phyloP scores from a whole-genome alignment of 2,329 filamentous ascomycete genomes.

The Colletotrichum neosansevieriae region DNA sequence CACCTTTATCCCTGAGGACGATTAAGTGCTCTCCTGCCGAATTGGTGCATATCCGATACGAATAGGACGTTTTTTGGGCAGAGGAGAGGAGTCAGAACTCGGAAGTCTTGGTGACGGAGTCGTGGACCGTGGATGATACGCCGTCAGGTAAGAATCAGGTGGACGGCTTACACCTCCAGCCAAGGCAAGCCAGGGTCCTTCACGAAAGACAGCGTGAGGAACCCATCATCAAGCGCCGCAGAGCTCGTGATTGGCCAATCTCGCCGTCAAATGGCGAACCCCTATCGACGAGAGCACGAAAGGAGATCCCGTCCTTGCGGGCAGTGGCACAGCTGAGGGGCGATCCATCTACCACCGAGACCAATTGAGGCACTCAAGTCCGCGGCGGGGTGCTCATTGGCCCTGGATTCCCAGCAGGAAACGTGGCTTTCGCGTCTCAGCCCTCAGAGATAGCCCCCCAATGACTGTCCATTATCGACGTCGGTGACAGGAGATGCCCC shows the following conservation, averaged over 20 bases:
- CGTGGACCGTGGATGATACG: constrained; percentile 5
- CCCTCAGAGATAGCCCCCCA: not conserved
- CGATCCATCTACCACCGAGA: too few species aligned
- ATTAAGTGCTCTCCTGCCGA: not conserved
- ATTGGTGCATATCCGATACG: not conserved
- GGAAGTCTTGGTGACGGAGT: constrained; percentile 16
- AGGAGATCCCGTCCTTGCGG: constrained; percentile 6
- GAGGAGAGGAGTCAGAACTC: not conserved
- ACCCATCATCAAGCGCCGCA: not conserved
- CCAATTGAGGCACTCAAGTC: constrained; percentile 20
- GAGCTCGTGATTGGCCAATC: not conserved
- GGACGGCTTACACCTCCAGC: not conserved
- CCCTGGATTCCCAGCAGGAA: not conserved
- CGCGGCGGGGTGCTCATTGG: constrained; percentile 1
- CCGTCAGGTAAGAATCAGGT: constrained; percentile 36
- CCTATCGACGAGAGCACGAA: not conserved
- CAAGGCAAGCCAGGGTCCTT: not conserved
- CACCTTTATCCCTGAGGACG: not conserved
- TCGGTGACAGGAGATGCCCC: constrained; percentile 25
- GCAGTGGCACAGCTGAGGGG: not conserved
- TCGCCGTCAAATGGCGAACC: not conserved
- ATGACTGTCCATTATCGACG: constrained; percentile 24
- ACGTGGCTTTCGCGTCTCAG: not conserved
- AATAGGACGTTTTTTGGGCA: not conserved
- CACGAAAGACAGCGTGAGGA: not conserved